Conservation (phyloP, 768 basidiomycete species). For the Pseudohyphozyma bogoriensis region DNA sequence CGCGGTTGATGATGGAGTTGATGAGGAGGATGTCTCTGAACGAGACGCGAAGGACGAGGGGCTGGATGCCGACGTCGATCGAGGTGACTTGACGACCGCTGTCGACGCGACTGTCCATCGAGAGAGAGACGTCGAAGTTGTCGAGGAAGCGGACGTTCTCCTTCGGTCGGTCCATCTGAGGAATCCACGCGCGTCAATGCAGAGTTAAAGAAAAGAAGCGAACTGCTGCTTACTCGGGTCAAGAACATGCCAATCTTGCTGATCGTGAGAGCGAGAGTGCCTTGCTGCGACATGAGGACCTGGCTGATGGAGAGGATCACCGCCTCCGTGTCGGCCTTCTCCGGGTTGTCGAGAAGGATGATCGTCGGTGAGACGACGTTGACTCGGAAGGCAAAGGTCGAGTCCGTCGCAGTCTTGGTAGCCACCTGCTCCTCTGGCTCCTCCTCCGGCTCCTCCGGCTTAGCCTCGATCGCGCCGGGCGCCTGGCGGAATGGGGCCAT, state of each 20-base stretch:
- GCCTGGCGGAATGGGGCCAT: conserved; percentile 46
- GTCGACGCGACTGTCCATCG: conserved; percentile 64
- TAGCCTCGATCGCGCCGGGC: conserved; percentile 6
- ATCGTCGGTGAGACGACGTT: conserved; percentile 85
- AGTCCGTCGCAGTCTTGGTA: background rate
- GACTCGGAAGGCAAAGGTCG: conserved; percentile 52
- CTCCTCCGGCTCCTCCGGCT: conserved; percentile 1
- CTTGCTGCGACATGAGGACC: conserved; percentile 84
- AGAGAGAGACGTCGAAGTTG: conserved; percentile 75
- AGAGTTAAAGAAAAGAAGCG: background rate
- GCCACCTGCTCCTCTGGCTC: conserved; percentile 22
- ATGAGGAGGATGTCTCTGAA: conserved; percentile 89
- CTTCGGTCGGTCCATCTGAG: conserved; percentile 62
- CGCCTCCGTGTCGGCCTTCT: conserved; percentile 66
- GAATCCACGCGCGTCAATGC: conserved; percentile 18
- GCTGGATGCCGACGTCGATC: conserved; percentile 69
- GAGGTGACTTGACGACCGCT: conserved; percentile 54
- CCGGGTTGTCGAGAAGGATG: conserved; percentile 75
- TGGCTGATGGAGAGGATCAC: conserved; percentile 76
- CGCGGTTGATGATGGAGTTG: conserved; percentile 72
- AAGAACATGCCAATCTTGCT: conserved; percentile 86
- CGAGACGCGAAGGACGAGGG: conserved; percentile 87
- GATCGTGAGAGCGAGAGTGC: conserved; percentile 67
- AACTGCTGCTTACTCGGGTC: conserved; percentile 35
- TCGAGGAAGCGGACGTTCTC: conserved; percentile 89